phyloP scores from a whole-genome alignment of 768 basidiomycete genomes.

The Lactarius deliciosus region DNA sequence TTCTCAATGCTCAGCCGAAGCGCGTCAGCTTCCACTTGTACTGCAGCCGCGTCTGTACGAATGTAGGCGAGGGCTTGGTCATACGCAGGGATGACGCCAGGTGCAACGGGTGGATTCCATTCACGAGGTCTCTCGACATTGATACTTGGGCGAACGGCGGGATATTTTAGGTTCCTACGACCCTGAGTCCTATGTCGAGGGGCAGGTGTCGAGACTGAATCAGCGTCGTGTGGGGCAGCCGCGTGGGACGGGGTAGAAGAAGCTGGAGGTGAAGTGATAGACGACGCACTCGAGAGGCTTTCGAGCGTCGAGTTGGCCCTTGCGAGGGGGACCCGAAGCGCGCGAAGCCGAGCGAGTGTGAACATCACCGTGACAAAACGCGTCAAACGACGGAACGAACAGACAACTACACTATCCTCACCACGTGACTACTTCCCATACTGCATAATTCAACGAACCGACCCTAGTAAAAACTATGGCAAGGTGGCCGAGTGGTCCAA shows the following conservation, averaged over 20 bases:
- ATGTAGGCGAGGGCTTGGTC: conserved; percentile 82
- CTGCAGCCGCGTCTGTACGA: conserved; percentile 52
- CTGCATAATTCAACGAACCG: not conserved
- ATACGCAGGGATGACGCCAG: conserved; percentile 71
- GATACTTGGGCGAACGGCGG: conserved; percentile 50
- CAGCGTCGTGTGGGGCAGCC: not conserved
- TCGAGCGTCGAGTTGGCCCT: conserved; percentile 27
- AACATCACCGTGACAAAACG: conserved; percentile 20
- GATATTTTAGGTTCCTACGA: conserved; percentile 24
- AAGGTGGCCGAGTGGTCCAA: conserved; percentile 36
- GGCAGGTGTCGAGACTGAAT: not conserved
- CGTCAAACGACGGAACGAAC: not conserved
- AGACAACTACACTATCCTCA: not conserved
- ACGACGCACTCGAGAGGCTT: conserved; percentile 3
- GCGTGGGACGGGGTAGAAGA: conserved; percentile 10
- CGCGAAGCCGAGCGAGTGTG: conserved; percentile 21
- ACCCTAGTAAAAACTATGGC: conserved; percentile 9
- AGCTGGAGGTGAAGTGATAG: not conserved
- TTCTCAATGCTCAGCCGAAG: conserved; percentile 36
- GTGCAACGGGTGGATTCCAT: conserved; percentile 64
- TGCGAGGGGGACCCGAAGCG: conserved; percentile 12
- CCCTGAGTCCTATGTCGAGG: conserved; percentile 10
- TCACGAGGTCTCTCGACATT: conserved; percentile 50
- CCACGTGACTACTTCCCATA: not conserved
- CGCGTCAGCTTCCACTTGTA: conserved; percentile 47